Conservation (phyloP, 305 asterid genomes). For the Fraxinus platypoda region DNA sequence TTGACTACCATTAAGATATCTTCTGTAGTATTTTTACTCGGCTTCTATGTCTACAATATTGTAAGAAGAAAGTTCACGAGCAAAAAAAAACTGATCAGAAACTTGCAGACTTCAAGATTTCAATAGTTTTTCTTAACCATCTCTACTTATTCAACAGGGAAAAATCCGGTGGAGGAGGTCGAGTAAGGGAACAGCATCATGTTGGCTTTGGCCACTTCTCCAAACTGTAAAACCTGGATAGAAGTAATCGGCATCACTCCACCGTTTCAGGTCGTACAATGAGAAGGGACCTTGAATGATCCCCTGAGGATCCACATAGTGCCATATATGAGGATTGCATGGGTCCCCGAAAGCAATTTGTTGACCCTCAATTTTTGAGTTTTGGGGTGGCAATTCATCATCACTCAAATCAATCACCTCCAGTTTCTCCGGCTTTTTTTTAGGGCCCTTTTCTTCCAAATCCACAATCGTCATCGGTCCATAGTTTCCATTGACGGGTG, state of each 20-base stretch:
- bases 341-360: slow-evolving; percentile 7
- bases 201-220: slow-evolving; percentile 17
- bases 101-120: background rate
- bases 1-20: background rate
- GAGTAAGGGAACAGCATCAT: slow-evolving; percentile 42
- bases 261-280: slow-evolving; percentile 36
- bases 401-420: slow-evolving; percentile 56
- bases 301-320: slow-evolving; percentile 29
- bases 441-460: slow-evolving; percentile 11
- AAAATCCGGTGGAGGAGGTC: slow-evolving; percentile 35
- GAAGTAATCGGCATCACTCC: slow-evolving; percentile 67
- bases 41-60: background rate
- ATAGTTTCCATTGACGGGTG: background rate
- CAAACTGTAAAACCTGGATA: slow-evolving; percentile 33
- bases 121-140: background rate
- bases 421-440: slow-evolving; percentile 13
- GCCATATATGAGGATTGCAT: slow-evolving; percentile 37
- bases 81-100: background rate
- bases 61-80: background rate
- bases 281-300: slow-evolving; percentile 67
- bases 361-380: background rate
- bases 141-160: background rate
- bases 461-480: background rate
- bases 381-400: slow-evolving; percentile 43
- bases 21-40: background rate